Evolutionary conservation across 2,329 filamentous ascomycete species (phyloP).

Genomic region (Torrubiellomyces zombiae): DNA sequence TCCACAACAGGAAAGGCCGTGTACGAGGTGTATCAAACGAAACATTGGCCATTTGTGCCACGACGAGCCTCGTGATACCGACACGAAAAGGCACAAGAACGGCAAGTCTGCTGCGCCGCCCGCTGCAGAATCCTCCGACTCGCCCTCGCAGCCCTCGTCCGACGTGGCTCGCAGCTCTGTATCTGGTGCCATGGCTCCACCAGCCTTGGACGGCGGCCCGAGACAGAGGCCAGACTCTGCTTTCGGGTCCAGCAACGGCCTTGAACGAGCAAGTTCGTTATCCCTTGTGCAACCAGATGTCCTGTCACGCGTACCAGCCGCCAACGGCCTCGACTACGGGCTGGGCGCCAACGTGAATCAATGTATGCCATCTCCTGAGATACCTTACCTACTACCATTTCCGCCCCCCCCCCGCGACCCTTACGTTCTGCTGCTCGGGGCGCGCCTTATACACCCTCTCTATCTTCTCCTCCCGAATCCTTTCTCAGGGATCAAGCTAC

Average conservation of each 20-base stretch:
- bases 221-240: slow-evolving; percentile 21
- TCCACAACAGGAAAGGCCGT: slow-evolving; percentile 88
- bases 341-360: slow-evolving; percentile 47
- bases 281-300: slow-evolving; percentile 58
- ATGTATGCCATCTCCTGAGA: slow-evolving; percentile 50
- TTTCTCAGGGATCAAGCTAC: no score
- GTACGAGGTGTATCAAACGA: slow-evolving; percentile 92
- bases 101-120: slow-evolving; percentile 23
- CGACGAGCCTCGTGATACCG: slow-evolving; percentile 82
- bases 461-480: neutral
- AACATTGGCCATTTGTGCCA: slow-evolving; percentile 98
- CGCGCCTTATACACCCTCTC: neutral
- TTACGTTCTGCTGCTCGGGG: no score
- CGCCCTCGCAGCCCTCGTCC: slow-evolving; percentile 21
- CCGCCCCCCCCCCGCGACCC: neutral
- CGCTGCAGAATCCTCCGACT: slow-evolving; percentile 45
- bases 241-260: slow-evolving; percentile 23
- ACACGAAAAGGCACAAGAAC: slow-evolving; percentile 63
- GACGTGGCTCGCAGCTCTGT: slow-evolving; percentile 39
- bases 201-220: slow-evolving; percentile 21
- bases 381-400: neutral
- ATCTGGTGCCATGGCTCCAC: slow-evolving; percentile 37
- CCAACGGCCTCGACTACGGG: slow-evolving; percentile 33
- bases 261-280: slow-evolving; percentile 37
- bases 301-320: slow-evolving; percentile 50